A percentile compares a stretch with the other conserved stretches of the same genome.
Conservation (phyloP, 2,329 filamentous ascomycete genomes). For the Aspergillus sp. region DNA sequence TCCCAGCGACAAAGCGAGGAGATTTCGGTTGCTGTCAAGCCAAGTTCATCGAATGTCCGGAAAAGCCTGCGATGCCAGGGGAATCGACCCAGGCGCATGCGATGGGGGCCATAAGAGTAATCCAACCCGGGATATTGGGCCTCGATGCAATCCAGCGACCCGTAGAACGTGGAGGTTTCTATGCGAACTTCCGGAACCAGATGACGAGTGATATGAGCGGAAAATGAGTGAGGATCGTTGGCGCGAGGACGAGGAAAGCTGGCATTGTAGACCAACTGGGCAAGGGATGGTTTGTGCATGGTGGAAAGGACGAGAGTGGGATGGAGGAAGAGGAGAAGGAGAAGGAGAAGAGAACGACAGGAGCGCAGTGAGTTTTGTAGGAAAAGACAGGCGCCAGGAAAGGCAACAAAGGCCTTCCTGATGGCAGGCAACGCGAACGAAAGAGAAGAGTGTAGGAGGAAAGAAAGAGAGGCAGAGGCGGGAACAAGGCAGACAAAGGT, state of each 20-base stretch:
- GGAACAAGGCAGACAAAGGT: not conserved
- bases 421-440: not conserved
- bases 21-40: slow-evolving; percentile 53
- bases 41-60: slow-evolving; percentile 51
- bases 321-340: slow-evolving; percentile 2
- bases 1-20: slow-evolving; percentile 54
- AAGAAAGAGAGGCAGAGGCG: slow-evolving; percentile 3
- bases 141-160: slow-evolving; percentile 55
- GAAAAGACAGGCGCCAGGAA: not conserved
- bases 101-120: slow-evolving; percentile 54
- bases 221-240: slow-evolving; percentile 51
- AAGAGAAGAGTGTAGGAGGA: not conserved
- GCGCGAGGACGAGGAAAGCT: slow-evolving; percentile 51
- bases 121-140: slow-evolving; percentile 59
- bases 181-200: slow-evolving; percentile 58
- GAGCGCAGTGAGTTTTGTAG: not conserved
- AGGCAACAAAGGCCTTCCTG: not conserved
- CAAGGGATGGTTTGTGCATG: slow-evolving; percentile 55
- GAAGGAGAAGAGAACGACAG: not conserved
- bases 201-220: slow-evolving; percentile 52
- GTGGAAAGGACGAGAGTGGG: slow-evolving; percentile 8
- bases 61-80: slow-evolving; percentile 55
- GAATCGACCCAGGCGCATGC: slow-evolving; percentile 54
- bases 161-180: slow-evolving; percentile 58
- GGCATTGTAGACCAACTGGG: slow-evolving; percentile 50